Conservation (phyloP, 1,284 basidiomycete species). For the Sporisorium exsertum region DNA sequence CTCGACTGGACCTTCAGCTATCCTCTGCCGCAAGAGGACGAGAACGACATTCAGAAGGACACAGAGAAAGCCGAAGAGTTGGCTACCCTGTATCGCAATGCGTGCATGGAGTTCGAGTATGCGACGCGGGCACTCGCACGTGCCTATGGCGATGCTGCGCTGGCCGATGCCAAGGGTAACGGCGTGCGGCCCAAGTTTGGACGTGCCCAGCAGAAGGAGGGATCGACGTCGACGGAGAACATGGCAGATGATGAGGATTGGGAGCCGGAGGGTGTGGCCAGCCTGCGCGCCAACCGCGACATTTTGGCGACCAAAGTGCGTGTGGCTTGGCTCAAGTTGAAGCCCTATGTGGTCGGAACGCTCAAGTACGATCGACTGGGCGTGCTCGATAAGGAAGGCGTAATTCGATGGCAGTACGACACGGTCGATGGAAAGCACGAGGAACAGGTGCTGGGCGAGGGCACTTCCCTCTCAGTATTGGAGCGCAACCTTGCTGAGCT, state of each 20-base stretch:
- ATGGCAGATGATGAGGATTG: slow-evolving; percentile 45
- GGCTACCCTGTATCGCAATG: slow-evolving; percentile 30
- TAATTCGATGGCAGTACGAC: slow-evolving; percentile 55
- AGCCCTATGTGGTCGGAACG: slow-evolving; percentile 59
- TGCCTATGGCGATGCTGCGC: slow-evolving; percentile 35
- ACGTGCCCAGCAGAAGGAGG: slow-evolving; percentile 16
- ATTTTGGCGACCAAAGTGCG: slow-evolving; percentile 62
- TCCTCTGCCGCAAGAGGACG: slow-evolving; percentile 46
- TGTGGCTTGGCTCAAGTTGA: slow-evolving; percentile 59
- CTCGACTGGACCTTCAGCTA: slow-evolving; percentile 57
- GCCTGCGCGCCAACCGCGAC: slow-evolving; percentile 57
- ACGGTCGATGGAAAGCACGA: slow-evolving; percentile 52
- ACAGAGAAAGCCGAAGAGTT: slow-evolving; percentile 29
- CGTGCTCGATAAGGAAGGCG: slow-evolving; percentile 47
- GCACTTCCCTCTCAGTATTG: slow-evolving; percentile 50
- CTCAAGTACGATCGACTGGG: slow-evolving; percentile 55
- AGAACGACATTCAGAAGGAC: slow-evolving; percentile 58
- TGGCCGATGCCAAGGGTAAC: slow-evolving; percentile 29
- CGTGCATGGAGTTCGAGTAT: slow-evolving; percentile 56
- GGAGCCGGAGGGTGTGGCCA: slow-evolving; percentile 42
- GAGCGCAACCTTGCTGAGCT: slow-evolving; percentile 51
- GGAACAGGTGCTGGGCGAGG: slow-evolving; percentile 55
- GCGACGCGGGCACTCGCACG: slow-evolving; percentile 52
- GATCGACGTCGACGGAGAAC: slow-evolving; percentile 5
- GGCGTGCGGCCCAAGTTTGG: slow-evolving; percentile 31